A percentile compares a stretch with the other conserved stretches of the same genome.
These are phyloP conservation scores for Helminthosporium solani DNA, from an alignment of 2,329 filamentous ascomycete genomes.

Conservation along the genomic window DNA sequence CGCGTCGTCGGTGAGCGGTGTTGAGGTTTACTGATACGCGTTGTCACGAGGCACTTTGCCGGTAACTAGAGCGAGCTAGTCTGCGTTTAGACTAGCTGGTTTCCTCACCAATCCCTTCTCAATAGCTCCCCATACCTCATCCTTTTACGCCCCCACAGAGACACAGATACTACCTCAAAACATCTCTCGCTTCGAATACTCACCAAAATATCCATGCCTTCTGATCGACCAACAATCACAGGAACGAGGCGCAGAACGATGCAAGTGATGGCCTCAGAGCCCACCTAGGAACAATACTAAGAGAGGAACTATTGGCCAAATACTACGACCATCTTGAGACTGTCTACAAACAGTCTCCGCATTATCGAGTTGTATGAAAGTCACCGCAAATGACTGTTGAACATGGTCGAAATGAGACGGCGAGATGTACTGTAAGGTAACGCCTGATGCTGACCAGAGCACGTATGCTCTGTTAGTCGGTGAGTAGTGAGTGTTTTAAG, in stretches of 20 bases:
- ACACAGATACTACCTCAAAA: too few relatives aligned
- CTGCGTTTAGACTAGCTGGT: neutral
- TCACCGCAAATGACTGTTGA: neutral
- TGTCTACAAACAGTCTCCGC: slow-evolving; percentile 13
- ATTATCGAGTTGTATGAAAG: neutral
- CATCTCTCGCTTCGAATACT: too few relatives aligned
- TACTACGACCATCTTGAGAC: slow-evolving; percentile 6
- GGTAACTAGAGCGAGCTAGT: neutral
- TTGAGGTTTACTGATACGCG: neutral
- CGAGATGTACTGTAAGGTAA: neutral
- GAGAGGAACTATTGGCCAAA: slow-evolving; percentile 20
- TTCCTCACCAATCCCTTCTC: neutral
- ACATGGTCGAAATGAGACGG: slow-evolving; percentile 1
- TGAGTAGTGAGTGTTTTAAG: slow-evolving; percentile 2
- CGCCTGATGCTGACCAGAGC: neutral
- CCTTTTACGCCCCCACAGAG: too few relatives aligned
- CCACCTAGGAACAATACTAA: slow-evolving; percentile 40
- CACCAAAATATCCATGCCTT: too few relatives aligned
- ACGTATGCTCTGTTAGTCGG: neutral
- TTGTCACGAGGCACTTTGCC: neutral
- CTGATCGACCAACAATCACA: too few relatives aligned
- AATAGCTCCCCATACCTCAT: neutral
- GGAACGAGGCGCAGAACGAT: too few relatives aligned
- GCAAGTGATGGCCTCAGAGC: slow-evolving; percentile 13
- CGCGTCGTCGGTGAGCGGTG: slow-evolving; percentile 4